Evolutionary conservation across 2,329 filamentous ascomycete genomes (phyloP), one percentile per base, ranked within the genome.

Genomic region (Whalleya microplaca): DNA sequence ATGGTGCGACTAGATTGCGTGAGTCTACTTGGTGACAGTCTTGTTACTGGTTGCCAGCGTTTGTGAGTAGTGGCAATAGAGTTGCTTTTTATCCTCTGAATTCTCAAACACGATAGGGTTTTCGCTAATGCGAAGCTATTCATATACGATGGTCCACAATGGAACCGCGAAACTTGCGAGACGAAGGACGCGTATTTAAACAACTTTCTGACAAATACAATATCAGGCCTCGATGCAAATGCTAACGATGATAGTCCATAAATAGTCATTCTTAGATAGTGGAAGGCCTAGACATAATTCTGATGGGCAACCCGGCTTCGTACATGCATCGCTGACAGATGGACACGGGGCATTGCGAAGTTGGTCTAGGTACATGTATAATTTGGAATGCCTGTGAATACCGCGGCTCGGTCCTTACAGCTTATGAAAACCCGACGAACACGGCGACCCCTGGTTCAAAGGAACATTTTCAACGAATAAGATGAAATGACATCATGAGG

Each of bases 231-330:
- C 41, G 48, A 32, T 51, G 27, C 41, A 21, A 45, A 55, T 41
- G 40, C 51, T 32, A 8, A 42, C n/a, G 47, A 37, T 48, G n/a
- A 21, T 41, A 19, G 42, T 45, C 23, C 53, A 41, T 49, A 42
- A 55, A 59, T 59, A 56, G 18, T 54, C 56, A 62, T 59, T 48
- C 49, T 59, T 40, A 44, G 9, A 21, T 44, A 27, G 23, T 27
- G 23, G 9, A 27, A 27, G 23, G 9, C 9, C 23, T 27, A 27
- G 23, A n/a, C n/a, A n/a, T n/a, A n/a, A n/a, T n/a, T n/a, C n/a
- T n/a, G n/a, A n/a, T n/a, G n/a, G n/a, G n/a, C n/a, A n/a, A n/a
- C n/a, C n/a, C n/a, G n/a, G n/a, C n/a, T n/a, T n/a, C n/a, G n/a
- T n/a, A n/a, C n/a, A n/a, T n/a, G n/a, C n/a, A n/a, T n/a, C n/a